Evolutionary conservation across 2,329 filamentous ascomycete genomes (phyloP), one percentile per base, ranked within the genome.

Genomic region (Aspergillus floridensis): DNA sequence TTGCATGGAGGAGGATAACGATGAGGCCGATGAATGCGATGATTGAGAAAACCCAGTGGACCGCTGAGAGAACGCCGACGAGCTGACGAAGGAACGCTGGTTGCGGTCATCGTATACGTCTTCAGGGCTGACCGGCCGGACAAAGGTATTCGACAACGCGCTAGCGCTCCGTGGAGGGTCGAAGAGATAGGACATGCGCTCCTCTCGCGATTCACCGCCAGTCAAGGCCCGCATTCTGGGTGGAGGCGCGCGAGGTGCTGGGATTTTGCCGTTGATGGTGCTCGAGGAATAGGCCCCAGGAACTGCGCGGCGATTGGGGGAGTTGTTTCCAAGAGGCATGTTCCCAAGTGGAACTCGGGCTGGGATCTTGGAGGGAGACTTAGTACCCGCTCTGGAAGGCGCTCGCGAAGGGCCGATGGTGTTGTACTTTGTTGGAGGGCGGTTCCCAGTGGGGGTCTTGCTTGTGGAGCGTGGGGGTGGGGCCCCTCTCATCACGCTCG

Each of bases 161-260:
- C 84, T 87, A 49, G 77, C 80, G 66, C 82, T 83, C 48, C 84
- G 81, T 21, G 82, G 71, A 11, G 80, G 72, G 51, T 68, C 74
- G 59, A 74, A 67, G 22, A 70, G 54, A 60, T 72, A 70, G 58
- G 65, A 77, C 24, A 65, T 64, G 32, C 71, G 66, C 58, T 74
- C 76, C 32, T 75, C 73, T 55, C 70, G 79, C 4, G 83, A 81
- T 50, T 84, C 83, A 8, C 81, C 75, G 63, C 59, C 58, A 11
- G 86, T 86, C 31, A 97, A 82, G 47, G 96, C 92, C 65, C 93
- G 88, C 92, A 98, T 97, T 74, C 92, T 95, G 52, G 93, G 93
- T 12, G 93, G 93, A 38, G 92, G 91, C 1, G 88, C 82, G 70
- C 85, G 54, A 57, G 68, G 67, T 24, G 80, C 77, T 16, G 84